Conservation (phyloP, 164 flowering plant species). For the Vitis riparia region DNA sequence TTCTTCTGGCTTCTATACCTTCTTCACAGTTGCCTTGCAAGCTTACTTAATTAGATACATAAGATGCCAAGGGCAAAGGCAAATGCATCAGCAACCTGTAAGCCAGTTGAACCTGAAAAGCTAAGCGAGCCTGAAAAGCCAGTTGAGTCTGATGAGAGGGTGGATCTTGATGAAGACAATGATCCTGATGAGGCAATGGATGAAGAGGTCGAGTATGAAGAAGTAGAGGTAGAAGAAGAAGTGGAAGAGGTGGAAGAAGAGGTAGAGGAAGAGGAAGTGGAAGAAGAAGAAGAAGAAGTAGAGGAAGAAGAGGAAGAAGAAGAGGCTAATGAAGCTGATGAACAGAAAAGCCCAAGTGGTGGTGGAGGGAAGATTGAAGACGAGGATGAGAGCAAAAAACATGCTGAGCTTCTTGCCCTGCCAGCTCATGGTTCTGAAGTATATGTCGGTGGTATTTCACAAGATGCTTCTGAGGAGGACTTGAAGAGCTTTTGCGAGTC, state of each 20-base stretch:
- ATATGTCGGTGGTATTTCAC: conserved; percentile 75
- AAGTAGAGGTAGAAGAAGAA: conserved; percentile 49
- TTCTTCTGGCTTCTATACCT: conserved; percentile 76
- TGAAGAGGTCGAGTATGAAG: conserved; percentile 77
- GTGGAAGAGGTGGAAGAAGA: conserved; percentile 35
- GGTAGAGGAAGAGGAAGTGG: conserved; percentile 33
- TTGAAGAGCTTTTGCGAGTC: conserved; percentile 63
- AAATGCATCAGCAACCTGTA: conserved; percentile 36
- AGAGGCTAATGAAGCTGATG: conserved; percentile 35
- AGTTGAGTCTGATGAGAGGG: conserved; percentile 52
- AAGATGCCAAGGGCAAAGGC: conserved; percentile 73
- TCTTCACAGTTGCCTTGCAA: conserved; percentile 72
- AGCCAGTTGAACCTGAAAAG: conserved; percentile 46
- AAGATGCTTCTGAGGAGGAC: conserved; percentile 67
- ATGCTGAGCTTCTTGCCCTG: conserved; percentile 81
- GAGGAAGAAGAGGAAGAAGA: conserved; percentile 53
- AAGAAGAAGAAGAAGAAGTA: conserved; percentile 48
- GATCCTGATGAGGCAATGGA: conserved; percentile 59
- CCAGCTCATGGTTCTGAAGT: conserved; percentile 97
- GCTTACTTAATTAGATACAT: conserved; percentile 44
- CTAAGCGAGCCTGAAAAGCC: conserved; percentile 40
- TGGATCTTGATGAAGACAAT: conserved; percentile 56
- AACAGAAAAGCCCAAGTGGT: conserved; percentile 20
- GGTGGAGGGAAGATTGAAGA: conserved; percentile 40
- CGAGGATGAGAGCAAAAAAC: conserved; percentile 53